Conservation (phyloP, 179 eudicot genomes). For the Silene coronaria region DNA sequence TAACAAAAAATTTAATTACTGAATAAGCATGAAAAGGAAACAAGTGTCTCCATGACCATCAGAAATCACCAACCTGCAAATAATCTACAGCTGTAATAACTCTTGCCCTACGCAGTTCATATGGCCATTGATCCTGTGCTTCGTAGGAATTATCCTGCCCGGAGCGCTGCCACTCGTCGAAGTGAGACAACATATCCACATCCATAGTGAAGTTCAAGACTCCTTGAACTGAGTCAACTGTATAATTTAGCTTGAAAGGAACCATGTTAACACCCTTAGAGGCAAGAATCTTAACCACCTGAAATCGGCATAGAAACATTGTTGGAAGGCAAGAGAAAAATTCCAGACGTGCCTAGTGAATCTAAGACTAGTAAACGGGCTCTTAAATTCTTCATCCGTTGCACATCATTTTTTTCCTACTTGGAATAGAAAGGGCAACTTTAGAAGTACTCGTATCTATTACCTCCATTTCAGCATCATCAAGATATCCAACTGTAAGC, state of each 20-base stretch:
- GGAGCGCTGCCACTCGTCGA: slow-evolving; percentile 90
- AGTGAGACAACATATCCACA: slow-evolving; percentile 86
- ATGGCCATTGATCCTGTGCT: slow-evolving; percentile 97
- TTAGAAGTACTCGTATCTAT: not conserved
- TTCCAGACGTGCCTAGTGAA: too few species aligned
- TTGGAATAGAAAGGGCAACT: not conserved
- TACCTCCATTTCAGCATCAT: slow-evolving; percentile 91
- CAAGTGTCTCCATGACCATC: too few species aligned
- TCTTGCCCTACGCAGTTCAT: slow-evolving; percentile 77
- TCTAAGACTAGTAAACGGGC: not conserved
- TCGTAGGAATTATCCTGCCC: slow-evolving; percentile 58
- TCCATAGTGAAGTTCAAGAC: slow-evolving; percentile 88
- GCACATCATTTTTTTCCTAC: not conserved
- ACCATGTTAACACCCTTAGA: slow-evolving; percentile 85
- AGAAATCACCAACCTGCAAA: slow-evolving; percentile 46
- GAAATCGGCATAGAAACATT: slow-evolving; percentile 9
- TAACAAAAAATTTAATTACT: not conserved
- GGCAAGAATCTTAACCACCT: slow-evolving; percentile 73
- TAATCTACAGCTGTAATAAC: slow-evolving; percentile 85
- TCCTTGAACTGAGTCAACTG: slow-evolving; percentile 77
- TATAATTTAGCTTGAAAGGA: slow-evolving; percentile 74
- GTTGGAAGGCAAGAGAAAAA: not conserved
- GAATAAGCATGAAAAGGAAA: too few species aligned
- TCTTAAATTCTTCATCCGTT: not conserved
- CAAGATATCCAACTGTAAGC: slow-evolving; percentile 81